These are phyloP conservation scores for Penicillium corylophilum DNA, from an alignment of 2,329 filamentous ascomycete genomes.

Conservation along the genomic window DNA sequence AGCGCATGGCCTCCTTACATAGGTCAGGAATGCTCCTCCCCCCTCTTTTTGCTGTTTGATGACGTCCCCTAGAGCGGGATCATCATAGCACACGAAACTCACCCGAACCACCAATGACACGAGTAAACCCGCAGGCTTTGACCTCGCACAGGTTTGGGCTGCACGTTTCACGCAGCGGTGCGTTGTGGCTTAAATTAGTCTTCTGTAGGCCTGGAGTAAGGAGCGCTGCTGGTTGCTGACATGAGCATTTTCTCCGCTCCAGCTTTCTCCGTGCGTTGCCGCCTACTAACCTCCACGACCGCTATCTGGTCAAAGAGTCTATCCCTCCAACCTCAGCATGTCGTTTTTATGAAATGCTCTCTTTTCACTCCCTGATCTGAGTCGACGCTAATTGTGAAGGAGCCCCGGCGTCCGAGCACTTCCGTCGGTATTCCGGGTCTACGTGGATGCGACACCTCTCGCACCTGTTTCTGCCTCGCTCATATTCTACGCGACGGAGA, in stretches of 20 bases:
- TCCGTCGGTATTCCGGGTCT: slow-evolving; percentile 6
- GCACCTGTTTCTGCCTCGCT: neutral
- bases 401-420: slow-evolving; percentile 7
- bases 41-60: slow-evolving; percentile 14
- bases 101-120: slow-evolving; percentile 12
- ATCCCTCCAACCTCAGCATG: slow-evolving; percentile 16
- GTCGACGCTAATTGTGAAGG: slow-evolving; percentile 8
- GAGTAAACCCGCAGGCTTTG: slow-evolving; percentile 11
- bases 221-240: slow-evolving; percentile 19
- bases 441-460: neutral
- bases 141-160: slow-evolving; percentile 4
- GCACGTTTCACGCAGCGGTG: slow-evolving; percentile 1
- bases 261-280: slow-evolving; percentile 10
- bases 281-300: slow-evolving; percentile 9
- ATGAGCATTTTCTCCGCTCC: slow-evolving; percentile 22
- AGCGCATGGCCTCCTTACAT: slow-evolving; percentile 12
- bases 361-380: slow-evolving; percentile 6
- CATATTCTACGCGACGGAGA: slow-evolving; percentile 9
- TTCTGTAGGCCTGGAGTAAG: slow-evolving; percentile 8
- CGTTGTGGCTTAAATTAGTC: neutral
- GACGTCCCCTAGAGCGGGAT: slow-evolving; percentile 16
- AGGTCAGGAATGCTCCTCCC: slow-evolving; percentile 13
- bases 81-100: slow-evolving; percentile 7
- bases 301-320: slow-evolving; percentile 3
- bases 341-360: slow-evolving; percentile 16